Evolutionary conservation across 495 filamentous ascomycete species (phyloP), one percentile per base, ranked within the genome.

Genomic region (Penicillium tannophilum): DNA sequence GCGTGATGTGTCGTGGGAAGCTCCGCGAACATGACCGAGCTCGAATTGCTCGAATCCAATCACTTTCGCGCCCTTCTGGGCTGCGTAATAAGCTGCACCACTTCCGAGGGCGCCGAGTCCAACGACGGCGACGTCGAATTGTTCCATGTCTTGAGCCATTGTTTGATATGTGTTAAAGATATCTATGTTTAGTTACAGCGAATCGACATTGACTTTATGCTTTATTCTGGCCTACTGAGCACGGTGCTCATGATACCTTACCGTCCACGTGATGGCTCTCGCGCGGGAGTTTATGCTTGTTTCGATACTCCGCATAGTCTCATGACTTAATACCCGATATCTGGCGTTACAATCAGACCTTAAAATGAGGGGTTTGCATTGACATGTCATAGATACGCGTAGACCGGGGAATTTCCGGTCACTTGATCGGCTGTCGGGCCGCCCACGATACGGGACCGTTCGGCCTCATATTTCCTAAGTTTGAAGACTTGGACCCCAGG

Each of bases 11-110:
- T 65, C 63, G 20, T 62, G 59, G 6, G 63, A 65, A n/a, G 63
- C 63, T 16, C 63, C 63, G 5, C 42, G 59, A n/a, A 62, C 59
- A 17, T 65, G 63, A 14, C 63, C 63, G 5, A 65, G 26, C 20
- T 65, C 63, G 26, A 62, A 65, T n/a, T 65, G 63, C 24, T 65
- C 63, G n/a, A 65, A 55, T 16, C 50, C 63, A 39, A 65, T 50
- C 1, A 65, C 63, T 42, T 56, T 65, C 23, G 59, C 63, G n/a
- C 63, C 63, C 31, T 65, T 65, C 23, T 50, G 20, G 11, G 63
- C 63, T 3, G 63, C 63, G 33, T 65, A 55, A 42, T 65, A 65
- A 14, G 59, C 59, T 24, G 63, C 63, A 19, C 44, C 59, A 26
- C 63, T 65, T 44, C 63, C 63, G 2, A 65, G 58, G 39, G 59